phyloP scores from a whole-genome alignment of 805 yeast species.

The Huiozyma sinensis region DNA sequence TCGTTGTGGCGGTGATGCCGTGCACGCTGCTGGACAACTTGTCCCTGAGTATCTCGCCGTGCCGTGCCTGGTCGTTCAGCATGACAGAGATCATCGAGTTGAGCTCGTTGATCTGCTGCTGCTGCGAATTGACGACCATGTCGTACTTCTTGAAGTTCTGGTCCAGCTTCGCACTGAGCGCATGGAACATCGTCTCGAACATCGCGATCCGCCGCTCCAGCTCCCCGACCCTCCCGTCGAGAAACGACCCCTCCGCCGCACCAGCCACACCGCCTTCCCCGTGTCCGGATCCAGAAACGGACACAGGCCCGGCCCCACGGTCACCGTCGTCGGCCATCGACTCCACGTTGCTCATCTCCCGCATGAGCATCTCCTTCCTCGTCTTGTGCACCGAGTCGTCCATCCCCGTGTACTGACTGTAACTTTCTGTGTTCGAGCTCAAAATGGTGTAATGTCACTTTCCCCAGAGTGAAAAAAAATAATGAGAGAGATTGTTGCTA shows the following conservation, averaged over 20 bases:
- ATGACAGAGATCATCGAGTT: constrained; percentile 17
- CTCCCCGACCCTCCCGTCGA: constrained; percentile 4
- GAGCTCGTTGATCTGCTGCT: constrained; percentile 24
- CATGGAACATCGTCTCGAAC: constrained; percentile 25
- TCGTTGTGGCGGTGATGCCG: constrained; percentile 15
- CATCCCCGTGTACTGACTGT: neutral
- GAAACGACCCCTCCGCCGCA: too few species aligned
- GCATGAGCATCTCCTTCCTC: neutral
- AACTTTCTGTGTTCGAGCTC: too few species aligned
- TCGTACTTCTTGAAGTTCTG: constrained; percentile 26
- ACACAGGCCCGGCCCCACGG: neutral
- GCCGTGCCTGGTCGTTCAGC: constrained; percentile 22
- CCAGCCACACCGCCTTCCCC: too few species aligned
- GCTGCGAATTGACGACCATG: constrained; percentile 21
- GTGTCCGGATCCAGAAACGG: too few species aligned
- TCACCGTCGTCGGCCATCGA: neutral
- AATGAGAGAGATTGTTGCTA: too few species aligned
- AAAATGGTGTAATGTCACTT: too few species aligned
- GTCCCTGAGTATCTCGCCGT: constrained; percentile 21
- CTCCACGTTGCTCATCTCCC: neutral
- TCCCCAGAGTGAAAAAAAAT: too few species aligned
- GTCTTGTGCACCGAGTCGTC: neutral
- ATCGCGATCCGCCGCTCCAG: constrained; percentile 21
- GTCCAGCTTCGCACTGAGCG: constrained; percentile 23
- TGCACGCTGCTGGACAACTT: constrained; percentile 16